Percentiles rank a stretch among this genome's conserved stretches.
phyloP scores from a whole-genome alignment of 225 moss, liverwort and hornwort genomes.

The Pseudoscleropodium purum region DNA sequence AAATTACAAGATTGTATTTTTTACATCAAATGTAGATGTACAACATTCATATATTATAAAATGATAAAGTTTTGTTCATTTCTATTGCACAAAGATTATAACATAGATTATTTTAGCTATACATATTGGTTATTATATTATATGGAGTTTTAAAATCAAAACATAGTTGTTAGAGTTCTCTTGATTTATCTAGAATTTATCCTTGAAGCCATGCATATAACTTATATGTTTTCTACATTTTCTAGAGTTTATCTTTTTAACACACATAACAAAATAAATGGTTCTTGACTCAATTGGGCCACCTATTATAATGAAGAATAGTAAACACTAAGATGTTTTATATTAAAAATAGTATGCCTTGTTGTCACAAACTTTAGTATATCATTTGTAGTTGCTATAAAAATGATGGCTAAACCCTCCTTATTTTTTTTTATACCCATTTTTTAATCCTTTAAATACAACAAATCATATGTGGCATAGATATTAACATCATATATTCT shows the following conservation, averaged over 20 bases:
- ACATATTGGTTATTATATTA: background rate
- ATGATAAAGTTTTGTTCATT: background rate
- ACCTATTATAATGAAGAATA: background rate
- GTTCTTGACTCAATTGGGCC: background rate
- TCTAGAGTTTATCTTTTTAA: background rate
- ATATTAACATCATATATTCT: background rate
- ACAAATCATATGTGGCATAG: background rate
- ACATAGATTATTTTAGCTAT: background rate
- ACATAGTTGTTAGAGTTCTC: background rate
- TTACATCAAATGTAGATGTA: background rate
- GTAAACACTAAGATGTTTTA: background rate
- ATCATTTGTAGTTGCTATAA: background rate
- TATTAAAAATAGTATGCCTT: background rate
- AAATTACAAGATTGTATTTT: background rate
- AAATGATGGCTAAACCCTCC: fast-evolving
- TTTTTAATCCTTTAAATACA: background rate
- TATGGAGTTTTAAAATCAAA: background rate
- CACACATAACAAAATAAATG: background rate
- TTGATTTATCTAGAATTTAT: background rate
- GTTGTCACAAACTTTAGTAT: background rate
- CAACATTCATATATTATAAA: background rate
- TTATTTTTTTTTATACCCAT: background rate
- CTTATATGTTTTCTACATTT: background rate
- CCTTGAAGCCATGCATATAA: background rate
- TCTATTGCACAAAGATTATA: background rate